Evolutionary conservation across 2,329 filamentous ascomycete species (phyloP), one percentile per base, ranked within the genome.

Genomic region (Hirsutella minnesotensis): DNA sequence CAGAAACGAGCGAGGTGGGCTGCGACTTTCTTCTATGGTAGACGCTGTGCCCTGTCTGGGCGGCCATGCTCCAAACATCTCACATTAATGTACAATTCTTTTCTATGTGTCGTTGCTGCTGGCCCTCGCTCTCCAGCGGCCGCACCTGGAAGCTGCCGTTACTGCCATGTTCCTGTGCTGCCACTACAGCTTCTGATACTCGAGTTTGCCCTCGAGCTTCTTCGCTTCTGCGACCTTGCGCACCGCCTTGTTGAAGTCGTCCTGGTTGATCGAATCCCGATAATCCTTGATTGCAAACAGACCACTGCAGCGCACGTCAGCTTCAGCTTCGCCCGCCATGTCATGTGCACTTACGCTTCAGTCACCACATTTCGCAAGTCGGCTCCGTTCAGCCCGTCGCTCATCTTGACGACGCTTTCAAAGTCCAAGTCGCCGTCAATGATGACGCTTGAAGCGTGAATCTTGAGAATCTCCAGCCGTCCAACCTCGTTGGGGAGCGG

Each of bases 391-490:
- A 98, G 76, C 22, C 90, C 89, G 59, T 98, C 92, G 55, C 89
- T 95, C 92, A 98, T 98, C 80, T 98, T 98, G 53, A 98, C 92
- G 46, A 98, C 88, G 56, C 87, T 95, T 75, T 98, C 92, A 59
- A 94, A 98, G 63, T 98, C 94, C 58, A 98, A 87, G 49, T 98
- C 92, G 1, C 90, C 92, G 54, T 96, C 90, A 38, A 86, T 81
- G 46, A 86, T 77, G 13, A 98, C 92, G 48, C 84, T 81, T 29
- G 79, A 77, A 5, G 90, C 80, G 63, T 98, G 92, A 53, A 98
- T 98, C 78, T 98, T 98, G 65, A 98, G 72, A 67, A 98, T 94
- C 70, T 98, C 92, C 53, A 98, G 67, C 43, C 92, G 79, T 27
- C 92, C 92, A 15, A 95, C 90, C 71, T 98, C 92, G 59, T 98